phyloP scores from a whole-genome alignment of 1,284 basidiomycete species.

The Moesziomyces parantarcticus region DNA sequence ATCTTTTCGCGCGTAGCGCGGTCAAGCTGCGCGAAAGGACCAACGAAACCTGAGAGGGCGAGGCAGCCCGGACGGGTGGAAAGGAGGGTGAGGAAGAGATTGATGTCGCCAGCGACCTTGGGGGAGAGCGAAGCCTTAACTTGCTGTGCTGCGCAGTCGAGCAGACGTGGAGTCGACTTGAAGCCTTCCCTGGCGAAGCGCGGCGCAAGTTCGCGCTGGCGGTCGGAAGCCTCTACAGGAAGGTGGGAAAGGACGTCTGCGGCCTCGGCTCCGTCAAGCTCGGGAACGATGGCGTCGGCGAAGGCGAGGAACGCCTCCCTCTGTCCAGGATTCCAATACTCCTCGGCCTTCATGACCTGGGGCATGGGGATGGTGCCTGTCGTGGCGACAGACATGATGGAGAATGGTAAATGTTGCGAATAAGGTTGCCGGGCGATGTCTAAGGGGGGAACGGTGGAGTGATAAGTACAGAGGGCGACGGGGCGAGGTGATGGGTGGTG shows the following conservation, averaged over 20 bases:
- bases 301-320: slow-evolving; percentile 56
- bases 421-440: too few relatives aligned
- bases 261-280: slow-evolving; percentile 54
- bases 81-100: slow-evolving; percentile 55
- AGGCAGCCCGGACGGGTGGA: slow-evolving; percentile 60
- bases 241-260: slow-evolving; percentile 55
- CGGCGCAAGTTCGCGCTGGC: slow-evolving; percentile 54
- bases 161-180: slow-evolving; percentile 46
- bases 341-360: slow-evolving; percentile 43
- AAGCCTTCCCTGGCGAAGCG: slow-evolving; percentile 58
- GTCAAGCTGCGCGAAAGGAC: slow-evolving; percentile 58
- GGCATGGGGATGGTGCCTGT: slow-evolving; percentile 33
- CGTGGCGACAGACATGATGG: slow-evolving; percentile 32
- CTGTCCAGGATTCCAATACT: slow-evolving; percentile 45
- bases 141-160: slow-evolving; percentile 60
- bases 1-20: slow-evolving; percentile 33
- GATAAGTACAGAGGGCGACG: not conserved
- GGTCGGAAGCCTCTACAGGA: slow-evolving; percentile 48
- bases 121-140: slow-evolving; percentile 48
- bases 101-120: slow-evolving; percentile 49
- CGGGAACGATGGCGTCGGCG: slow-evolving; percentile 61
- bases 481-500: not conserved
- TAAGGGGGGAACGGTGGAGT: too few relatives aligned
- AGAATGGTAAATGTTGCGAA: too few relatives aligned
- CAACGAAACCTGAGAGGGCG: slow-evolving; percentile 57